Base-by-base conservation (phyloP, 208 protist species). In the Trypanosoma scelopori region DNA sequence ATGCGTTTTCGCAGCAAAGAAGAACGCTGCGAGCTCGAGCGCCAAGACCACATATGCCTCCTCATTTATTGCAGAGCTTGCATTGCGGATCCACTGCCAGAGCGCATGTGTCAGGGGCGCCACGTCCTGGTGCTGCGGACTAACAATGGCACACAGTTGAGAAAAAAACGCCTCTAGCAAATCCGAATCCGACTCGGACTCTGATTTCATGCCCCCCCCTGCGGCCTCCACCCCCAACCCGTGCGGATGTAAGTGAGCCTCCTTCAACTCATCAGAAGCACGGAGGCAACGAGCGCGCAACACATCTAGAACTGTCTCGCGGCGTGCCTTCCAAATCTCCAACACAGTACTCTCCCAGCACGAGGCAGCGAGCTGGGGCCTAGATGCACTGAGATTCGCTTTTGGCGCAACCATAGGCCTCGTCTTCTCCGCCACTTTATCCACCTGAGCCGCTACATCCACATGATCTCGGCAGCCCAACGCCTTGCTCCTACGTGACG, bases 11-110 rank as follows among this genome's bases (percentile, higher is more conserved):
- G 43, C 32, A 47, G 42, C 53, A 52, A 59, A 60, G 46, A 69
- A 39, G 60, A 69, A 69, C 5, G 61, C 42, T 22, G 61, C 63
- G 11, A 69, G 35, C 53, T 69, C 63, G 0, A 69, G 7, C 0
- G 28, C 63, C 9, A 23, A 35, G n/a, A n/a, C 27, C 2, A 25
- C 46, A n/a, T 59, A 55, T 15, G 28, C n/a, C 28, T 45, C 23
- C 27, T 50, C 52, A 51, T 59, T 30, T 6, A 28, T 0, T 23
- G 30, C 52, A 41, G 22, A 7, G 7, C 30, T 9, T 42, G 32
- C 15, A 42, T 18, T 9, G 13, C n/a, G 37, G 49, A 67, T 39
- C 61, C 61, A 67, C 23, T 27, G 9, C 22, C 35, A 50, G 1
- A 67, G 61, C 50, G 61, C 16, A 50, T 28, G 37, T 3, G 47